Percentiles rank a stretch among this genome's conserved stretches.
Evolutionary conservation across 2,329 filamentous ascomycete genomes (phyloP).

Genomic region (Cytospora piceicola): DNA sequence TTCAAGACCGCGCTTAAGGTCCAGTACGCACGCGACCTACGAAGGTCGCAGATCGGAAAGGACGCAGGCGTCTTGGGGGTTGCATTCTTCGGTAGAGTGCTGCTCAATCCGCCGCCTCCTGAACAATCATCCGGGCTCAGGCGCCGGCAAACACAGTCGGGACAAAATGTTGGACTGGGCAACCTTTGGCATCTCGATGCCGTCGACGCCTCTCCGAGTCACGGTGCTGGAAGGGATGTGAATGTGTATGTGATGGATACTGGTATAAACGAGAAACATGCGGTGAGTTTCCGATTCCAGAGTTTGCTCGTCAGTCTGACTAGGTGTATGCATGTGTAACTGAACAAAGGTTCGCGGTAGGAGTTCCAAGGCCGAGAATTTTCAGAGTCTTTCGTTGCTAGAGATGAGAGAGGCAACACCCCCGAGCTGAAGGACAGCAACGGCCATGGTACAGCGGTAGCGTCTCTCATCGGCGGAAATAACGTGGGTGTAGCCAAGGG

Average conservation of each 20-base stretch:
- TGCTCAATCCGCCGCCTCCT: not conserved
- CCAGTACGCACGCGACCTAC: conserved; percentile 2
- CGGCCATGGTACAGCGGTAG: not conserved
- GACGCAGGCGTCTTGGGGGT: not conserved
- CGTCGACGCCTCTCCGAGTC: not conserved
- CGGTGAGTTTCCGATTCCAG: not conserved
- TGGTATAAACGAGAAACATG: not conserved
- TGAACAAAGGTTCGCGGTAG: not conserved
- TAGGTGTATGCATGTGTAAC: not conserved
- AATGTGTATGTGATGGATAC: not conserved
- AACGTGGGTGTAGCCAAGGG: conserved; percentile 1
- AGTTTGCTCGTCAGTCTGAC: not conserved
- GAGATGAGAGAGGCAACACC: not conserved
- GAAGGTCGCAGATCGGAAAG: not conserved
- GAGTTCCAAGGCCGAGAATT: not conserved
- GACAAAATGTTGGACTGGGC: not conserved
- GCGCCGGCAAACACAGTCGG: not conserved
- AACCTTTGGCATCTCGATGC: conserved; percentile 1
- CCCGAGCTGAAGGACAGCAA: not conserved
- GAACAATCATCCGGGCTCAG: not conserved
- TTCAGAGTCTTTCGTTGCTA: not conserved
- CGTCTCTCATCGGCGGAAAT: conserved; percentile 1
- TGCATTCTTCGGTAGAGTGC: not conserved
- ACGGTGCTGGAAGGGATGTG: not conserved
- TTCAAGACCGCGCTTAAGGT: not conserved